phyloP scores from a whole-genome alignment of 2,329 filamentous ascomycete genomes.

The Pezicula carpinea region DNA sequence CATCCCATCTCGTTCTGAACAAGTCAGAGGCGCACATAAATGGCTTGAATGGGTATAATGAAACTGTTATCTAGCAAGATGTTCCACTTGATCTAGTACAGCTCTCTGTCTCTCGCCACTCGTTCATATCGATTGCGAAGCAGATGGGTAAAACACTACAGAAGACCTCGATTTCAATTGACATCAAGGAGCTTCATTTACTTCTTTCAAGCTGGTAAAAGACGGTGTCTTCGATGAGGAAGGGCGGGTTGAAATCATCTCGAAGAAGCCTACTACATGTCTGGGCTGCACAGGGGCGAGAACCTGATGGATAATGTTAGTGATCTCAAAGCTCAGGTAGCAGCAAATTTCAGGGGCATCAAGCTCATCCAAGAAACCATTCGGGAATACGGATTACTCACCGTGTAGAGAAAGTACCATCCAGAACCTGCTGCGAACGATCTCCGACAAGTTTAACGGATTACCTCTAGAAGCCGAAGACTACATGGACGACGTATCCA shows the following conservation, averaged over 20 bases:
- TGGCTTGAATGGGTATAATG: too few relatives aligned
- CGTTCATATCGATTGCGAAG: conserved; percentile 79
- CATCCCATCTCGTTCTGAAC: too few relatives aligned
- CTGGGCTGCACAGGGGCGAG: conserved; percentile 71
- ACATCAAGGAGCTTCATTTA: conserved; percentile 74
- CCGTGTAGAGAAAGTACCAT: too few relatives aligned
- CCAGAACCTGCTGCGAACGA: too few relatives aligned
- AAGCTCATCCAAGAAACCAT: conserved; percentile 67
- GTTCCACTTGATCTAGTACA: conserved; percentile 40
- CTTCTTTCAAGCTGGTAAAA: conserved; percentile 63
- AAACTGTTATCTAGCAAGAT: too few relatives aligned
- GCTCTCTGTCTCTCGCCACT: conserved; percentile 70
- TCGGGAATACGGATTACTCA: conserved; percentile 67
- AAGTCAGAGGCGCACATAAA: too few relatives aligned
- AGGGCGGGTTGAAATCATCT: conserved; percentile 61
- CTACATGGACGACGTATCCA: conserved; percentile 64
- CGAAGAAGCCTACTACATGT: conserved; percentile 64
- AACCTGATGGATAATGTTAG: conserved; percentile 76
- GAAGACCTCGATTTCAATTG: conserved; percentile 71
- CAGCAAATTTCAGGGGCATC: conserved; percentile 78
- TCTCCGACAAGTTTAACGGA: too few relatives aligned
- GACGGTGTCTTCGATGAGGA: conserved; percentile 72
- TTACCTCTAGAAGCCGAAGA: conserved; percentile 66
- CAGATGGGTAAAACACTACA: conserved; percentile 76
- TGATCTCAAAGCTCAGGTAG: conserved; percentile 77